Base-by-base conservation (phyloP, 2,329 filamentous ascomycete species). In the Venturia effusa region DNA sequence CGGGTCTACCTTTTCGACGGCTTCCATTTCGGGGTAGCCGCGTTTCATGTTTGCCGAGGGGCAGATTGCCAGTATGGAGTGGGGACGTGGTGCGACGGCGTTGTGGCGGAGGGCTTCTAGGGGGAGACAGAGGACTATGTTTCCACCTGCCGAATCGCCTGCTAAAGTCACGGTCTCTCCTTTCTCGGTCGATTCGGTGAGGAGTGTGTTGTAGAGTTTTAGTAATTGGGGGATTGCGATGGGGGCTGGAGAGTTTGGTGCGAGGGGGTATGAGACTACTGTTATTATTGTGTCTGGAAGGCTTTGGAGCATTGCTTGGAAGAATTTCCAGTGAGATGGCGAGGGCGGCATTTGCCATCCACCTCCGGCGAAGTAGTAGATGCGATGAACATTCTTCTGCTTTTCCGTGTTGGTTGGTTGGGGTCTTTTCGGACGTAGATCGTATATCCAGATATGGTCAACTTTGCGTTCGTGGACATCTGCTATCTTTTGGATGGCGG, bases 311-410 rank as follows among this genome's bases (percentile, higher is more conserved):
- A 85, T 70, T 62, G 81, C 76, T 0, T 78, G 73, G 61, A 77
- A 74, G 7, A 84, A 71, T 6, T 74, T 74, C 82, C 82, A 85
- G 66, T 85, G 83, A 59, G 82, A 75, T 0, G 71, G 67, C 3
- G 75, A 77, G 0, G 83, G 78, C 0, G 80, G 80, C 67, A 74
- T 74, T 65, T 81, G 80, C 79, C 83, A 85, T 3, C 80, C 81
- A 7, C 83, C 83, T 1, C 83, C 83, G 0, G 76, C 76, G 66
- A 84, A 84, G 65, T 84, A 85, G 66, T 82, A 79, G 30, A 86
- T 72, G 39, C 64, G 64, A 24, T 63, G 60, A 64, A 61, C 19
- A 74, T 70, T 66, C 73, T 75, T 27, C 64, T 69, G 15, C 65
- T 64, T 32, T 64, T 62, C 54, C 66, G 64, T 64, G 15, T 64